These are phyloP conservation scores for Camelina laxa DNA, from an alignment of 345 rosid species.

Conservation along the genomic window DNA sequence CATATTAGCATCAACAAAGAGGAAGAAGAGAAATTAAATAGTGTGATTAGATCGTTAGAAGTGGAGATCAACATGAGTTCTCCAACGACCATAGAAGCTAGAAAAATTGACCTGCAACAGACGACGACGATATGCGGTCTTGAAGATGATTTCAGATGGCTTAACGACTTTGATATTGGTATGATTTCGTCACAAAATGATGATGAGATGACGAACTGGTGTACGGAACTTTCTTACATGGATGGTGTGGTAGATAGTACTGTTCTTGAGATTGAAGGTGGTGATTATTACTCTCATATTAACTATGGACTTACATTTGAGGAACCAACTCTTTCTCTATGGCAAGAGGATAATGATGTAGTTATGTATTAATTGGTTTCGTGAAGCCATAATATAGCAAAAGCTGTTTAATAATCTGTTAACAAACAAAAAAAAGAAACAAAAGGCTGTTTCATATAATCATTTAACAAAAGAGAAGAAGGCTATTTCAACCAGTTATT, in stretches of 20 bases:
- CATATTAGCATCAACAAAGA: slow-evolving; percentile 35
- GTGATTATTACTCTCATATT: slow-evolving; percentile 44
- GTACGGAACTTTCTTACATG: slow-evolving; percentile 45
- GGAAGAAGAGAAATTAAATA: slow-evolving; percentile 51
- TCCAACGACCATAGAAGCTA: slow-evolving; percentile 6
- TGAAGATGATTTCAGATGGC: slow-evolving; percentile 38
- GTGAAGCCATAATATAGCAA: slow-evolving; percentile 19
- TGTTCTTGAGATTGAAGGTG: slow-evolving; percentile 47
- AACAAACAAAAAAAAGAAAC: not conserved
- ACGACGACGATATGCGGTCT: not conserved
- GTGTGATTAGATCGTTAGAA: slow-evolving; percentile 56
- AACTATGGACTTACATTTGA: slow-evolving; percentile 46
- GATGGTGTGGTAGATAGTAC: slow-evolving; percentile 36
- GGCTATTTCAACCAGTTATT: not conserved
- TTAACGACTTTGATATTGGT: slow-evolving; percentile 41
- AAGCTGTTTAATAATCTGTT: slow-evolving; percentile 20
- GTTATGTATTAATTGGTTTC: slow-evolving; percentile 34
- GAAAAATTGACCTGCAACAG: slow-evolving; percentile 20
- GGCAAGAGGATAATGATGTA: slow-evolving; percentile 52
- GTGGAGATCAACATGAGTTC: slow-evolving; percentile 53
- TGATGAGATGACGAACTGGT: slow-evolving; percentile 58
- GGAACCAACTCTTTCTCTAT: slow-evolving; percentile 47
- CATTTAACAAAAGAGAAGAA: not conserved
- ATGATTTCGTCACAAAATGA: slow-evolving; percentile 47
- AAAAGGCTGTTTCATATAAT: not conserved